Evolutionary conservation across 441 rosid species (phyloP).

Genomic region (Sinapis alba): DNA sequence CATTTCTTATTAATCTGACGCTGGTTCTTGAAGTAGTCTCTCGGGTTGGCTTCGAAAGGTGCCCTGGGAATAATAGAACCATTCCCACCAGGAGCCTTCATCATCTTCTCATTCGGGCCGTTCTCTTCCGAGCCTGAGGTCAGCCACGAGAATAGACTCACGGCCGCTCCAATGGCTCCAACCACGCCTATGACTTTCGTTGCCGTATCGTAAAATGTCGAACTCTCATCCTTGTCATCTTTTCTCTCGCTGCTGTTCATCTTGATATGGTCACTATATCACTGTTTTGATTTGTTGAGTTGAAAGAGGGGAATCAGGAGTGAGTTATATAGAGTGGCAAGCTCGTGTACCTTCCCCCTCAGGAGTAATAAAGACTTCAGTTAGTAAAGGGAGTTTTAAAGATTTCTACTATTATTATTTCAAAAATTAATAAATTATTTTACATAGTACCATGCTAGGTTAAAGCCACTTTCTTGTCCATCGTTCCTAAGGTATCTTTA

Average conservation of each 20-base stretch:
- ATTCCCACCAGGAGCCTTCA: slow-evolving; percentile 13
- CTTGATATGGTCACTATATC: not conserved
- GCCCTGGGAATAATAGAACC: not conserved
- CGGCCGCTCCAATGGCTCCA: slow-evolving; percentile 7
- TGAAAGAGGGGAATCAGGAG: not conserved
- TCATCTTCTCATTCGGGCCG: not conserved
- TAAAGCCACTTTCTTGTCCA: not conserved
- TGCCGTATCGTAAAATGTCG: not conserved
- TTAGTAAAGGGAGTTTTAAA: not conserved
- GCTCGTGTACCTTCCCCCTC: not conserved
- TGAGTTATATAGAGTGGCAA: slow-evolving; percentile 5
- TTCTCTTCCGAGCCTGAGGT: not conserved
- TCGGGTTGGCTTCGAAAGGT: slow-evolving; percentile 6
- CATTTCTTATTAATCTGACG: not conserved
- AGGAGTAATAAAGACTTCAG: not conserved
- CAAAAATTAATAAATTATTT: not conserved
- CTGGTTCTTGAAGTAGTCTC: not conserved
- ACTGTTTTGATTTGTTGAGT: not conserved
- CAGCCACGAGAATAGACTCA: not conserved
- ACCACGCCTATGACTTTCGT: not conserved
- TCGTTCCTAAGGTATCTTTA: not conserved
- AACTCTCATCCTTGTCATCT: slow-evolving; percentile 1
- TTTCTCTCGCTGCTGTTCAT: not conserved
- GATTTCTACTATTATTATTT: too few relatives aligned
- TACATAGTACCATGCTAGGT: not conserved